Evolutionary conservation across 371 early-diverging fungal genomes (phyloP).

Genomic region (Mucor velutinosus): DNA sequence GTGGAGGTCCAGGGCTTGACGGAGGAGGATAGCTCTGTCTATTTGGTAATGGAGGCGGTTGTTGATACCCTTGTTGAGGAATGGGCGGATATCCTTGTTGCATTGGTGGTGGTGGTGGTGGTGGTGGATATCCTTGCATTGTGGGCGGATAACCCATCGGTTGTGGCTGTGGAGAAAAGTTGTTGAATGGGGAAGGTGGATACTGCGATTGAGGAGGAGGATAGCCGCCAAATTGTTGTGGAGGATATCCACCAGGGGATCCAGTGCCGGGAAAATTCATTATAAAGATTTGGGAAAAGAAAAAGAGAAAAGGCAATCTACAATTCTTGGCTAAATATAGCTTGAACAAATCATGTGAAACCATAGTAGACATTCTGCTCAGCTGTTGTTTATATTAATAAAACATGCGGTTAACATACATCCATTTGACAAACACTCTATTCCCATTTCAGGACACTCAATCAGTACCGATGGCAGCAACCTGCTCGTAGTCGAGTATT

Average conservation of each 20-base stretch:
- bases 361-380: neutral
- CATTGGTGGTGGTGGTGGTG: neutral
- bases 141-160: neutral
- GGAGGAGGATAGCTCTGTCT: neutral
- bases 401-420: neutral
- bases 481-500: neutral
- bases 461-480: neutral
- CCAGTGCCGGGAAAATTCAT: conserved; percentile 29
- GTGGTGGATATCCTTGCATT: conserved; percentile 2
- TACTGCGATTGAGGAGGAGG: neutral
- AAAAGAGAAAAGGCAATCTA: neutral
- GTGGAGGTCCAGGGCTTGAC: neutral
- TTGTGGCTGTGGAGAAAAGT: neutral
- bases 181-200: neutral
- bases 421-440: neutral
- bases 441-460: neutral
- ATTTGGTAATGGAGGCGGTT: conserved; percentile 1
- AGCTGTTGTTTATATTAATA: neutral
- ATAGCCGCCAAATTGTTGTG: neutral
- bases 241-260: conserved; percentile 21
- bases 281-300: neutral
- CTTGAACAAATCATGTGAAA: neutral
- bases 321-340: neutral
- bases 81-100: conserved; percentile 6
- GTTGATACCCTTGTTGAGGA: neutral